A percentile compares a stretch with the other conserved stretches of the same genome.
These are phyloP conservation scores for Trichoderma gracile DNA, from an alignment of 2,329 filamentous ascomycete species.

Conservation along the genomic window DNA sequence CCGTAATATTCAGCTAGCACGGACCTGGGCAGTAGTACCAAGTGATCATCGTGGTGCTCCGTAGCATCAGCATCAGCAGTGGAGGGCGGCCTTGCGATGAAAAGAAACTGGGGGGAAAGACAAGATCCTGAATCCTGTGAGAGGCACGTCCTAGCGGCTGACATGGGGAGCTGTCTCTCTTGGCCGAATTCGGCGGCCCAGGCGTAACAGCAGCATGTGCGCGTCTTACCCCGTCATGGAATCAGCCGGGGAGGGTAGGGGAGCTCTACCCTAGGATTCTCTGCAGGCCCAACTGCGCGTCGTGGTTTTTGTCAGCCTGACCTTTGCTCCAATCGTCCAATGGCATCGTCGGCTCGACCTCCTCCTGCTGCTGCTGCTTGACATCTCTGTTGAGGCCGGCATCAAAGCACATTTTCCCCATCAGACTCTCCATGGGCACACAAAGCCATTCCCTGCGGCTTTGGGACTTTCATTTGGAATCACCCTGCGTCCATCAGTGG, in stretches of 20 bases:
- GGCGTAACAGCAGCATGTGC: constrained; percentile 5
- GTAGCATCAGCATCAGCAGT: background rate
- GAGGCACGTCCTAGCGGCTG: constrained; percentile 15
- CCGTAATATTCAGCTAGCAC: constrained; percentile 15
- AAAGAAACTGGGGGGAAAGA: background rate
- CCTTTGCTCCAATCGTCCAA: constrained; percentile 4
- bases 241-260: constrained; percentile 6
- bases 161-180: constrained; percentile 20
- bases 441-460: background rate
- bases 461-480: background rate
- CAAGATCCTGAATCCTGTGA: constrained; percentile 16
- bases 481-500: background rate
- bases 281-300: constrained; percentile 13
- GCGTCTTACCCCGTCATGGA: constrained; percentile 15
- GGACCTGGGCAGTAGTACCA: background rate
- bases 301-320: constrained; percentile 14
- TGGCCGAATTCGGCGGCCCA: constrained; percentile 22
- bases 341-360: constrained; percentile 5
- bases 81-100: background rate
- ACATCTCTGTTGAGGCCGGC: constrained; percentile 5
- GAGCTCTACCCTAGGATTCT: background rate
- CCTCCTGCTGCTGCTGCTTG: background rate
- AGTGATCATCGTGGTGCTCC: background rate
- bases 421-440: background rate
- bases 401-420: constrained; percentile 4